A percentile compares a stretch with the other conserved stretches of the same genome.
These are phyloP conservation scores for Neofusicoccum kwambonambiense DNA, from an alignment of 2,329 filamentous ascomycete genomes.

Conservation along the genomic window DNA sequence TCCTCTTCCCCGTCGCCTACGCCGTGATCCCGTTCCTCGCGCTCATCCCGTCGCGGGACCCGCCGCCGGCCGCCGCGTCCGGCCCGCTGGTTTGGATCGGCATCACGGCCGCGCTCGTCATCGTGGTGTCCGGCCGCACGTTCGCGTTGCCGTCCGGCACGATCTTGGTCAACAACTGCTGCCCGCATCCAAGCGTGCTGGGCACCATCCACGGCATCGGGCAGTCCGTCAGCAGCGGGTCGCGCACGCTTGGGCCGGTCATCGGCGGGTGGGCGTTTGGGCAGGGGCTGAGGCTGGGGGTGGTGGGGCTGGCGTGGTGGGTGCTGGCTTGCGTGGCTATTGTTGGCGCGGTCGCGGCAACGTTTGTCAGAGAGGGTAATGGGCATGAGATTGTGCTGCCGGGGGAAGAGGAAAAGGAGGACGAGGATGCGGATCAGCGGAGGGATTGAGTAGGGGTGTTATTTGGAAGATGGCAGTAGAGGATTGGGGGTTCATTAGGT, in stretches of 20 bases:
- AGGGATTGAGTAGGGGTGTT: not conserved
- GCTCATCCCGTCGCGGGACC: conserved; percentile 38
- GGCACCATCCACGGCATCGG: conserved; percentile 59
- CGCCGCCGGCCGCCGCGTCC: conserved; percentile 40
- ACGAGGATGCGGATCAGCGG: conserved; percentile 19
- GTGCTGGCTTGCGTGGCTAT: conserved; percentile 51
- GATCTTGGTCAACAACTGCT: conserved; percentile 61
- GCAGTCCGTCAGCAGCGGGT: conserved; percentile 59
- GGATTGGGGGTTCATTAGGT: too few relatives aligned
- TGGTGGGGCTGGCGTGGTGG: conserved; percentile 63
- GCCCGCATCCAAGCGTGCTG: conserved; percentile 55
- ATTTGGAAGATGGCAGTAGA: not conserved
- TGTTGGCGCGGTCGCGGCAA: conserved; percentile 51
- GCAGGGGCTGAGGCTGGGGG: conserved; percentile 54
- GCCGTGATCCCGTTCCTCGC: conserved; percentile 45
- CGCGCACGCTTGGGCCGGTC: conserved; percentile 60
- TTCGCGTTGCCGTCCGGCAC: conserved; percentile 57
- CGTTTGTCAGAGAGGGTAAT: conserved; percentile 59
- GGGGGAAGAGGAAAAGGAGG: conserved; percentile 55
- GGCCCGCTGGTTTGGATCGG: conserved; percentile 44
- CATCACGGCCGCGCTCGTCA: conserved; percentile 41
- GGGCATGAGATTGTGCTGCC: conserved; percentile 66
- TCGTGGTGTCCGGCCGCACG: conserved; percentile 49
- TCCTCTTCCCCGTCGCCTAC: conserved; percentile 48
- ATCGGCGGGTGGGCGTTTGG: conserved; percentile 63